These are phyloP conservation scores for Elongisporangium prolatum DNA, from an alignment of 352 stramenopile species.

Conservation along the genomic window DNA sequence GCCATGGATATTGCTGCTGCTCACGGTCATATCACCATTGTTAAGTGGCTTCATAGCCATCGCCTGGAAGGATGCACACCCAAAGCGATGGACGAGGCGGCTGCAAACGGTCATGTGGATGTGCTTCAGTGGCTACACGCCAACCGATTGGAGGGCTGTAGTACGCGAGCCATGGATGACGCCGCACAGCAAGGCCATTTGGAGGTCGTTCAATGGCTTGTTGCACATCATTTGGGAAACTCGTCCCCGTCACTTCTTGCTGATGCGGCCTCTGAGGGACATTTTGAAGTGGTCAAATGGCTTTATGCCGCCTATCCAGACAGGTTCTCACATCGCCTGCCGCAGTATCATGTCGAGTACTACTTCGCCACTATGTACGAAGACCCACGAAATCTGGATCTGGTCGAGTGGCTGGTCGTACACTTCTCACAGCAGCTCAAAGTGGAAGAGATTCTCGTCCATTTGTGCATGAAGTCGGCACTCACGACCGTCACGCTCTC, in stretches of 20 bases:
- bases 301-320: neutral
- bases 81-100: constrained; percentile 19
- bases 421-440: neutral
- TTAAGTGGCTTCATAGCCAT: constrained; percentile 7
- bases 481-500: neutral
- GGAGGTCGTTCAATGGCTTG: constrained; percentile 10
- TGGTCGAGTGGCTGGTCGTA: neutral
- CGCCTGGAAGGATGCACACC: constrained; percentile 14
- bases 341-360: neutral
- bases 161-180: constrained; percentile 23
- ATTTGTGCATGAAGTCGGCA: neutral
- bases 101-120: constrained; percentile 16
- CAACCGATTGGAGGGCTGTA: constrained; percentile 25
- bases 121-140: constrained; percentile 25
- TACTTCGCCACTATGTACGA: neutral
- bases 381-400: neutral
- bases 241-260: neutral
- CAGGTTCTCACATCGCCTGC: neutral
- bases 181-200: constrained; percentile 30
- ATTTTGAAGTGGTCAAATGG: neutral
- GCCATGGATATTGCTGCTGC: constrained; percentile 13
- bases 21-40: neutral
- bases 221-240: neutral
- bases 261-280: neutral
- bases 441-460: neutral